These are phyloP conservation scores for Jaminaea rosea DNA, from an alignment of 1,284 basidiomycete genomes.

Conservation along the genomic window DNA sequence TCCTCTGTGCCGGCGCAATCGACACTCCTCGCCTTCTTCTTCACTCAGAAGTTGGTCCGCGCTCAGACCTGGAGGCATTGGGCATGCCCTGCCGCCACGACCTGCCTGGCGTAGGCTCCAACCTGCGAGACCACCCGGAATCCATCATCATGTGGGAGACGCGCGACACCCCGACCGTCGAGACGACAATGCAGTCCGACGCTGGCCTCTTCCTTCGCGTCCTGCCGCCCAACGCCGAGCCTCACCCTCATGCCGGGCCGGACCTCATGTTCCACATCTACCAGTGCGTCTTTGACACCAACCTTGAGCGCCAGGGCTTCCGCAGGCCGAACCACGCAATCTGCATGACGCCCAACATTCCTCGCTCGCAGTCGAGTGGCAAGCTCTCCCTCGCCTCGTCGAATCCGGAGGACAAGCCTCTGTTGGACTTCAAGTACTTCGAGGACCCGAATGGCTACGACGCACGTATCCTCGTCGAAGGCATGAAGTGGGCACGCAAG, in stretches of 20 bases:
- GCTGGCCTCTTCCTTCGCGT: constrained; percentile 45
- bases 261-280: constrained; percentile 48
- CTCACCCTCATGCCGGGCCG: constrained; percentile 35
- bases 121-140: constrained; percentile 53
- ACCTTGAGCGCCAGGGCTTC: constrained; percentile 45
- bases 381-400: constrained; percentile 47
- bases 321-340: constrained; percentile 44
- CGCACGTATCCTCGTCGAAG: constrained; percentile 51
- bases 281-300: constrained; percentile 42
- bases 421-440: constrained; percentile 54
- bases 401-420: constrained; percentile 50
- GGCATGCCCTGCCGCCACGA: constrained; percentile 50
- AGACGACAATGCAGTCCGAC: constrained; percentile 48
- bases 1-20: constrained; percentile 47
- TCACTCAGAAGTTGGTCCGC: constrained; percentile 53
- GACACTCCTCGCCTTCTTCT: constrained; percentile 54
- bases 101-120: constrained; percentile 54
- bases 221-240: constrained; percentile 28
- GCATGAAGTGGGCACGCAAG: constrained; percentile 52
- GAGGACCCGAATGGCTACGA: constrained; percentile 52
- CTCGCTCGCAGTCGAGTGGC: constrained; percentile 49
- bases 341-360: constrained; percentile 49
- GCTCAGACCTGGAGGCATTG: constrained; percentile 48
- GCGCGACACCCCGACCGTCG: constrained; percentile 33
- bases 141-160: constrained; percentile 46